phyloP scores from a whole-genome alignment of 495 filamentous ascomycete genomes.

The Mycothermus thermophilus region DNA sequence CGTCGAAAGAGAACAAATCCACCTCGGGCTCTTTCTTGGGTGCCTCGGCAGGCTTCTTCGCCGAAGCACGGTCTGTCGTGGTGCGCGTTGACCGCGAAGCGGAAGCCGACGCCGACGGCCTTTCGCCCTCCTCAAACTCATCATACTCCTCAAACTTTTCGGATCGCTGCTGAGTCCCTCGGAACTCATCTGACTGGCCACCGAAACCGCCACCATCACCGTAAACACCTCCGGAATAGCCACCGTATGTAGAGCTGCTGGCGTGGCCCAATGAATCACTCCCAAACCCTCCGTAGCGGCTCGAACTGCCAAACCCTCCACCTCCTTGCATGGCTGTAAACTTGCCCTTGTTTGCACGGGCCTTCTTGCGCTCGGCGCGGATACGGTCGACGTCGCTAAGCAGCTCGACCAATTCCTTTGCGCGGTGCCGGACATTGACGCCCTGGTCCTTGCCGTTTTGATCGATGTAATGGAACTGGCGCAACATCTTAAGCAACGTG shows the following conservation, averaged over 20 bases:
- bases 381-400: constrained; percentile 90
- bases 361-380: constrained; percentile 87
- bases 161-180: constrained; percentile 36
- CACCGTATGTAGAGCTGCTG: constrained; percentile 51
- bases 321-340: constrained; percentile 90
- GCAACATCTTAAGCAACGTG: constrained; percentile 91
- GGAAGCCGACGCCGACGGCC: constrained; percentile 25
- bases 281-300: constrained; percentile 81
- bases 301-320: constrained; percentile 30
- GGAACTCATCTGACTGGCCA: constrained; percentile 48
- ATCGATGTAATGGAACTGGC: constrained; percentile 97
- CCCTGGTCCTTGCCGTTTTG: constrained; percentile 96
- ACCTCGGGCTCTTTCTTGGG: constrained; percentile 73
- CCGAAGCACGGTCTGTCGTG: constrained; percentile 25
- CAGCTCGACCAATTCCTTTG: constrained; percentile 88
- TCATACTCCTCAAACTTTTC: constrained; percentile 96
- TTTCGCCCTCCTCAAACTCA: constrained; percentile 73
- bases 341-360: constrained; percentile 75
- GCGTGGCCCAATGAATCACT: constrained; percentile 60
- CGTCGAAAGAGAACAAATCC: constrained; percentile 84
- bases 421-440: constrained; percentile 91
- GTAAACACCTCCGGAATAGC: constrained; percentile 77
- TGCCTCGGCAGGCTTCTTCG: constrained; percentile 43
- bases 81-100: constrained; percentile 28
- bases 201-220: constrained; percentile 90